These are phyloP conservation scores for Fraxinus nigra DNA, from an alignment of 305 asterid genomes.

Conservation along the genomic window DNA sequence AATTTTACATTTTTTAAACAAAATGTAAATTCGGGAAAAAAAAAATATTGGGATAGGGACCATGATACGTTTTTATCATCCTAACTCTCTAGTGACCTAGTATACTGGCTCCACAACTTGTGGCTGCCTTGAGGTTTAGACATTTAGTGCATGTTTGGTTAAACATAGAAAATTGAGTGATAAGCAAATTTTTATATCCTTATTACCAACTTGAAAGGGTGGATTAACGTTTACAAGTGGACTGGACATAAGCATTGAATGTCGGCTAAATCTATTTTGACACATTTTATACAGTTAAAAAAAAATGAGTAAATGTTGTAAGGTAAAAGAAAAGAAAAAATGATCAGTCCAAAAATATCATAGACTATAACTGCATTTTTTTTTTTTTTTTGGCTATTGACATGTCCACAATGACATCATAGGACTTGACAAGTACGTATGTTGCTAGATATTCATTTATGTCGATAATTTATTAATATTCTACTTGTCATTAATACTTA, in stretches of 20 bases:
- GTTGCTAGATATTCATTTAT: no score
- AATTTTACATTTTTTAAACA: no score
- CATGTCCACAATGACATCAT: no score
- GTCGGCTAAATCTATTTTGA: not conserved
- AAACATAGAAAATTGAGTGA: not conserved
- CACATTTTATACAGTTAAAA: no score
- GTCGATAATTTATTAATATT: not conserved
- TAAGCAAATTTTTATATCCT: not conserved
- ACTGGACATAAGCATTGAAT: not conserved
- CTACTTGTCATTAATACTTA: not conserved
- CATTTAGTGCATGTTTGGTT: not conserved
- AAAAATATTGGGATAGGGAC: not conserved
- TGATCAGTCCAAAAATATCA: not conserved
- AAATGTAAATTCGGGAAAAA: not conserved
- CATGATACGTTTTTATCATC: not conserved
- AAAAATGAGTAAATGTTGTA: no score
- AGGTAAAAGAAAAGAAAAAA: not conserved
- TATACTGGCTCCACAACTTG: not conserved
- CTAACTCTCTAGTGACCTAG: not conserved
- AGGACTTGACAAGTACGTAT: no score
- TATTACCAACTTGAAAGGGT: not conserved
- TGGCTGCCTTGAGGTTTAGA: not conserved
- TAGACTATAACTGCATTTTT: not conserved
- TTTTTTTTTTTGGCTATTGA: not conserved
- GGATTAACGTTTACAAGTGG: not conserved